A percentile compares a stretch with the other conserved stretches of the same genome.
Evolutionary conservation across 2,329 filamentous ascomycete genomes (phyloP).

Genomic region (Penicillium vulpinum): DNA sequence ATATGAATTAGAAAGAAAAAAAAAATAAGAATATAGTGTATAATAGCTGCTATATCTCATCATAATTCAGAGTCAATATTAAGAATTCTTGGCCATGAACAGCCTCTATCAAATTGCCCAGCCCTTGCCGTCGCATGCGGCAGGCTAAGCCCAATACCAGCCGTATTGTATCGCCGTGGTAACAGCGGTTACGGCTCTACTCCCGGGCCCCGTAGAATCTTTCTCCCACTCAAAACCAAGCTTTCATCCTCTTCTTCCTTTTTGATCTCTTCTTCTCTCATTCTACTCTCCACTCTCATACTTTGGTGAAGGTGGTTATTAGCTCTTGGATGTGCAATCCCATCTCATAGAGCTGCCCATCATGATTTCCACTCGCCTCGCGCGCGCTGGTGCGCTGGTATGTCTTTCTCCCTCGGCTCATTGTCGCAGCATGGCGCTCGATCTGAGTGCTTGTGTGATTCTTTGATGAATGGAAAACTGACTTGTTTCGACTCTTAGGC

Average conservation of each 20-base stretch:
- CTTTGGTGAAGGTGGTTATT: constrained; percentile 39
- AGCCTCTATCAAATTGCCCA: constrained; percentile 14
- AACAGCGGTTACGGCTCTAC: constrained; percentile 42
- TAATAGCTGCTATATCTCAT: too few species aligned
- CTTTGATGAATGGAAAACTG: constrained; percentile 23
- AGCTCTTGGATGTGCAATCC: constrained; percentile 42
- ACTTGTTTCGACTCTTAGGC: constrained; percentile 34
- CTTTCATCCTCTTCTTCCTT: constrained; percentile 42
- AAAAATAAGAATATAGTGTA: neutral
- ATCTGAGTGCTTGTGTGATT: neutral
- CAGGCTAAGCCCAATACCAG: constrained; percentile 22
- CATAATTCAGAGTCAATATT: neutral
- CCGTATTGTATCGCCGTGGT: constrained; percentile 36
- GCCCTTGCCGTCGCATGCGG: constrained; percentile 34
- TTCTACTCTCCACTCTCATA: constrained; percentile 39
- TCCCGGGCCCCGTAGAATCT: constrained; percentile 37
- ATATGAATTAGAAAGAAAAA: neutral
- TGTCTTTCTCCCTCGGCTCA: constrained; percentile 24
- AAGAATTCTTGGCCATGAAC: neutral
- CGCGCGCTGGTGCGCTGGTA: constrained; percentile 51
- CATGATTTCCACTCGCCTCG: constrained; percentile 51
- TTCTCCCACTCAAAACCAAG: constrained; percentile 42
- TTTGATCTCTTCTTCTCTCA: constrained; percentile 36
- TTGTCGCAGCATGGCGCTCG: neutral
- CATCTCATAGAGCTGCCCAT: constrained; percentile 43